Evolutionary conservation across 2,329 filamentous ascomycete genomes (phyloP).

Genomic region (Grosmannia penicillata): DNA sequence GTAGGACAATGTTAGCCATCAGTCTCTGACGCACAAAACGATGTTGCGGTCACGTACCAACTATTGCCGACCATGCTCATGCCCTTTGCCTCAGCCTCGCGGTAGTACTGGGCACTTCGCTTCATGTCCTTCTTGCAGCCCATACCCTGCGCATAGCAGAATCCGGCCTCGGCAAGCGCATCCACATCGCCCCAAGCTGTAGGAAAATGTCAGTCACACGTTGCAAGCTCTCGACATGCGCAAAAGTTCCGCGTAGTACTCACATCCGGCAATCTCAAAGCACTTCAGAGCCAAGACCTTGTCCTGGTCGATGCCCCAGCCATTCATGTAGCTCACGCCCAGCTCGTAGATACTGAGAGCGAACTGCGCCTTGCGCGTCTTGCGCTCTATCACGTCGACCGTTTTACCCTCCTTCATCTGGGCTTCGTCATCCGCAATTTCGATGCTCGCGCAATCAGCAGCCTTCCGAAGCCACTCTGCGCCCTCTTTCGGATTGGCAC

Average conservation of each 20-base stretch:
- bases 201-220: background rate
- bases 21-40: background rate
- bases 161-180: slow-evolving; percentile 84
- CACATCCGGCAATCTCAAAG: slow-evolving; percentile 87
- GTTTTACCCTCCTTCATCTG: slow-evolving; percentile 44
- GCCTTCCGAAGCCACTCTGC: slow-evolving; percentile 87
- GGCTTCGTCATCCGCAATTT: slow-evolving; percentile 71
- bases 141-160: slow-evolving; percentile 86
- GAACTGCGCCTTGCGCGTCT: slow-evolving; percentile 82
- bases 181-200: slow-evolving; percentile 85
- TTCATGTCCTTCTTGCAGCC: slow-evolving; percentile 94
- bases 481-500: slow-evolving; percentile 76
- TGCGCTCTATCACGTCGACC: slow-evolving; percentile 54
- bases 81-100: slow-evolving; percentile 78
- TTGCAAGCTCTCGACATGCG: background rate
- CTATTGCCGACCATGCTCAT: slow-evolving; percentile 98
- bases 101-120: slow-evolving; percentile 83
- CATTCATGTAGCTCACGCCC: slow-evolving; percentile 93
- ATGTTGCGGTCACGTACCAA: slow-evolving; percentile 50
- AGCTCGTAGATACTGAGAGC: slow-evolving; percentile 92
- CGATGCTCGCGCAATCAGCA: slow-evolving; percentile 66
- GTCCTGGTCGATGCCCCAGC: slow-evolving; percentile 93
- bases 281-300: slow-evolving; percentile 76
- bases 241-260: slow-evolving; percentile 18
- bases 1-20: slow-evolving; percentile 2